Base-by-base conservation (phyloP, 164 flowering plant genomes). In the Tetracentron sinense region DNA sequence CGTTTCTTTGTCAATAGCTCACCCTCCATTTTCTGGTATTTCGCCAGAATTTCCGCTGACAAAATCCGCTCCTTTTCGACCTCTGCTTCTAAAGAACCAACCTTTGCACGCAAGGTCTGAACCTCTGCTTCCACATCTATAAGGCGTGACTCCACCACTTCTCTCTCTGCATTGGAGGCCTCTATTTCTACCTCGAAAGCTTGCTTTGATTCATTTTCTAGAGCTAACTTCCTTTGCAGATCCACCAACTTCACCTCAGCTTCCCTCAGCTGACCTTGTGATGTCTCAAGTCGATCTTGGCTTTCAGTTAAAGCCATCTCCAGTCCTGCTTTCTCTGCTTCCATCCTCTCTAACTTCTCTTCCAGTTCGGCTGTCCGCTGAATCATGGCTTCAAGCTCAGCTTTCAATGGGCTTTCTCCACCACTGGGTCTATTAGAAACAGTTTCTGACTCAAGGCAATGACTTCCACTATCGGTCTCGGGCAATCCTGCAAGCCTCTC, bases 1-100 rank as follows among this genome's bases (percentile, higher is more conserved):
- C 69, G 76, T 42, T 62, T 76, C 70, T 64, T 78, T 46, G 63
- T 78, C 2, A 58, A 44, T 42, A 86, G 70, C 66, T 82, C 90
- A 35, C 77, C 81, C 72, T 87, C 89, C 64, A 88, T 53, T 52
- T 75, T 74, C 49, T 25, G 71, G 56, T 80, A 87, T 72, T 79
- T 87, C 6, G 54, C 38, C 38, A 52, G 46, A 19, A 74, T 57
- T 62, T 80, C 83, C n/a, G 62, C 63, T 19, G 89, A 83, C 58
- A 72, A 68, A 46, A 61, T 30, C n/a, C n/a, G n/a, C n/a, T n/a
- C n/a, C n/a, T n/a, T n/a, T n/a, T n/a, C n/a, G n/a, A n/a, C n/a
- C n/a, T 85, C 80, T 17, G 70, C 67, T 70, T 81, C 82, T 53
- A 92, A 67, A 0, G 73, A 75, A 42, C 46, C 77, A 33, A 85